Base-by-base conservation (phyloP, 2,329 filamentous ascomycete species). In the Leptographium flavum region DNA sequence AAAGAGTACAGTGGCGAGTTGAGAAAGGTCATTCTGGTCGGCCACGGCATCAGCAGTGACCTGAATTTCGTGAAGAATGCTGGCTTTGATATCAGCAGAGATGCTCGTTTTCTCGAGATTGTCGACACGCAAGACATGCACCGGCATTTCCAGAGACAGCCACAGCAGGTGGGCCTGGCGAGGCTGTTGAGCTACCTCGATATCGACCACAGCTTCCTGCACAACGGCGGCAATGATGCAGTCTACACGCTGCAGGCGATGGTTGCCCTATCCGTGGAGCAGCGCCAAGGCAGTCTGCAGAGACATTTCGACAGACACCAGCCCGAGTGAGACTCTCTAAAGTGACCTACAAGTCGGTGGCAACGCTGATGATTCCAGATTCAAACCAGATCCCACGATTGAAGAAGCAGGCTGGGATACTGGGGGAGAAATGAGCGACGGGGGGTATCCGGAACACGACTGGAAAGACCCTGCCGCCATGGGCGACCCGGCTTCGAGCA, bases 211-310 rank as follows among this genome's bases (percentile, higher is more conserved):
- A 74, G 67, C 60, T 69, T 83, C 53, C 67, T 90, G n/a, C 87
- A 94, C 61, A 94, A 94, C 56, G 87, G 81, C 0, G 79, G 87
- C 2, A 94, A 94, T 52, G 87, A 94, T 57, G 87, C 87, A 0
- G 73, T 79, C 1, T 92, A 83, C 58, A 90, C 86, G 0, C 62
- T 94, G 50, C 78, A 81, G 49, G 81, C 78, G 8, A 74, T 92
- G 69, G 59, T 94, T 7, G 74, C 66, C 5, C 72, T 86, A 48
- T 70, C 67, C 17, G 58, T 69, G 2, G 50, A 56, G 8, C 59
- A 57, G 23, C 59, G 63, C 1, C 44, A 55, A 42, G 39, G 47
- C 38, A 59, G 58, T 27, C 45, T 57, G 13, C 39, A 48, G 14
- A 43, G 48, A 22, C 49, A 51, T 3, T 40, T 41, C 9, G 36